phyloP scores from a whole-genome alignment of 164 flowering plant species.

The Aristolochia californica region DNA sequence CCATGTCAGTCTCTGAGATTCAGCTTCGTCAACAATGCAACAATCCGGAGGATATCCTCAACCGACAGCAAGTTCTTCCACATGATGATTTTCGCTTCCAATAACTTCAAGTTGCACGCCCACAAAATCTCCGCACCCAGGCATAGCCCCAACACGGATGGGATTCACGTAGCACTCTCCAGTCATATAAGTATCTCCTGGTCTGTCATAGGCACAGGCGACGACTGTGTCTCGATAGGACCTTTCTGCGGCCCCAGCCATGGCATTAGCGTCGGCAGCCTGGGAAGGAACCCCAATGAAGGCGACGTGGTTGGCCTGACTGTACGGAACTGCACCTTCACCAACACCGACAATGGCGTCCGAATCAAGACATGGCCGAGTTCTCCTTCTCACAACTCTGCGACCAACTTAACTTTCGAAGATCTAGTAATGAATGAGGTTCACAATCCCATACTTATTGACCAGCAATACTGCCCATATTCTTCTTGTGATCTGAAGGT shows the following conservation, averaged over 20 bases:
- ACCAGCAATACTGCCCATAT: slow-evolving; percentile 47
- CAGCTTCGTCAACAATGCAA: slow-evolving; percentile 17
- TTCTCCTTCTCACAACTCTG: slow-evolving; percentile 7
- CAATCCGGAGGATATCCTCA: slow-evolving; percentile 13
- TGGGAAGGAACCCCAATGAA: slow-evolving; percentile 43
- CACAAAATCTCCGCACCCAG: slow-evolving; percentile 13
- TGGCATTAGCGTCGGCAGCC: slow-evolving; percentile 62
- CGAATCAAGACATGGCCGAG: slow-evolving; percentile 82
- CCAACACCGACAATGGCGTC: slow-evolving; percentile 59
- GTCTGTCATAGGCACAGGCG: slow-evolving; percentile 13
- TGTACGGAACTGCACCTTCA: slow-evolving; percentile 6
- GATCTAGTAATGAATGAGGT: slow-evolving; percentile 38
- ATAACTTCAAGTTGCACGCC: slow-evolving; percentile 9
- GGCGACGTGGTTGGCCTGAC: slow-evolving; percentile 18
- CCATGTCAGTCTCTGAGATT: slow-evolving; percentile 42
- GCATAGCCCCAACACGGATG: slow-evolving; percentile 19
- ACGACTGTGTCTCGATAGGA: slow-evolving; percentile 40
- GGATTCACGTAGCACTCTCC: slow-evolving; percentile 15
- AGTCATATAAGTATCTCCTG: not conserved
- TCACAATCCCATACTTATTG: slow-evolving; percentile 56
- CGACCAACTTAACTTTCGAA: slow-evolving; percentile 20
- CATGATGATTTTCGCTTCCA: slow-evolving; percentile 19
- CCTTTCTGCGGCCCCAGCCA: slow-evolving; percentile 47
- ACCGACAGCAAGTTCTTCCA: slow-evolving; percentile 30
- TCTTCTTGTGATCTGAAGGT: slow-evolving; percentile 12